Base-by-base conservation (phyloP, 805 yeast species). In the Teunomyces panamensis region DNA sequence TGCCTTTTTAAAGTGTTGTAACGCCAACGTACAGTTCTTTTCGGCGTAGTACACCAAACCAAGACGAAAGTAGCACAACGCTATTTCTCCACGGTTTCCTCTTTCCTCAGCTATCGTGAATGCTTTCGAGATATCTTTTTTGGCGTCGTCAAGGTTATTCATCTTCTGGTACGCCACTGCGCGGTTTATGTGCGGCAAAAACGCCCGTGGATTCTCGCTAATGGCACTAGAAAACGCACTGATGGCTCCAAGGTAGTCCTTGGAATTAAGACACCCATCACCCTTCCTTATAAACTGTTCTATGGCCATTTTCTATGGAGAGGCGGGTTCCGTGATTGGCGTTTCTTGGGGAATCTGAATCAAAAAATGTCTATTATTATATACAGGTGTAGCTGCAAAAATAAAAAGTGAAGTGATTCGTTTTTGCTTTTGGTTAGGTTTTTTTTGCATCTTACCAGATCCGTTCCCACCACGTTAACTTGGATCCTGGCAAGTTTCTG, bases 161-260 rank as follows among this genome's bases (percentile, higher is more conserved):
- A 73, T 55, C 54, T 80, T 76, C 50, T 77, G 77, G 52, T 77
- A 66, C 4, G 78, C 73, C 13, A 74, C 77, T 9, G 85, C 69
- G 49, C 83, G 62, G 51, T 81, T 73, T 2, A 78, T 48, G 14
- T 71, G 66, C 0, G 85, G 79, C 36, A 62, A 66, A 42, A 78
- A 71, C 13, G 84, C 77, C 2, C 60, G 61, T 0, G 80, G 74
- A 42, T 73, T 63, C 39, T 74, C 73, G 9, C 57, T 57, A 14
- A 83, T 54, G 0, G 80, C 76, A 0, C 56, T 50, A 4, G 74
- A 64, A 42, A 73, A 72, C 6, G 60, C 39, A 8, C 63, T 55
- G 20, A 80, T 59, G 1, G 88, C 87, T 5, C 66, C 60, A 9
- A 63, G 62, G 28, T 69, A 75, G 11, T 80, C 73, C 30, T 71